Base-by-base conservation (phyloP, 1,284 basidiomycete species). In the Naganishia albida region DNA sequence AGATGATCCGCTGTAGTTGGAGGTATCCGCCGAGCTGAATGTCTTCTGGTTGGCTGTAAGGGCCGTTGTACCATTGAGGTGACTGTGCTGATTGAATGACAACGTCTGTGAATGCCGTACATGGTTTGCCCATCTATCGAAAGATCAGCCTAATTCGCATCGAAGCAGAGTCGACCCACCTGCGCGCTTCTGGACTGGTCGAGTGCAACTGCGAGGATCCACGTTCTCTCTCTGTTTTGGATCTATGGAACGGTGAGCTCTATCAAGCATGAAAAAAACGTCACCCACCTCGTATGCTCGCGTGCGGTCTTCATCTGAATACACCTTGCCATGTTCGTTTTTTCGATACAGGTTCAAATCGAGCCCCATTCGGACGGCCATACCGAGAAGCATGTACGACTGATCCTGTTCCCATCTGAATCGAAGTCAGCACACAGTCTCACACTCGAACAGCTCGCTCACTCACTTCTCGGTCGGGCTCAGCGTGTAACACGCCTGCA, bases 271-370 rank as follows among this genome's bases (percentile, higher is more conserved):
- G 16, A 54, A 52, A 38, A 40, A 16, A 6, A 44, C 28, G 6
- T 30, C 30, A 54, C 73, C 69, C 62, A 76, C 75, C 67, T 80
- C 77, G 0, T 60, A 60, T n/a, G 56, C 56, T 34, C 56, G 34
- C 34, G 76, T 73, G 25, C 72, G 70, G 1, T 76, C 88, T 73
- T 92, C 91, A 18, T 87, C 81, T 0, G 88, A 87, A 69, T 89
- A 87, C n/a, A 85, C 81, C 64, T 85, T 86, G 2, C 82, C 81
- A 34, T 86, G 81, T 3, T 87, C 81, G 3, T 88, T 89, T 76
- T 96, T 94, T 66, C 95, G 87, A 76, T 97, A 93, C 57, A 99
- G 79, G 76, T 98, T 98, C 55, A 99, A 82, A 78, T 99, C 95
- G 18, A 91, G 95, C 4, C 90, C 95, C 89, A 97, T 94, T 66